These are phyloP conservation scores for Fusarium floridanum DNA, from an alignment of 2,329 filamentous ascomycete genomes.

Conservation along the genomic window DNA sequence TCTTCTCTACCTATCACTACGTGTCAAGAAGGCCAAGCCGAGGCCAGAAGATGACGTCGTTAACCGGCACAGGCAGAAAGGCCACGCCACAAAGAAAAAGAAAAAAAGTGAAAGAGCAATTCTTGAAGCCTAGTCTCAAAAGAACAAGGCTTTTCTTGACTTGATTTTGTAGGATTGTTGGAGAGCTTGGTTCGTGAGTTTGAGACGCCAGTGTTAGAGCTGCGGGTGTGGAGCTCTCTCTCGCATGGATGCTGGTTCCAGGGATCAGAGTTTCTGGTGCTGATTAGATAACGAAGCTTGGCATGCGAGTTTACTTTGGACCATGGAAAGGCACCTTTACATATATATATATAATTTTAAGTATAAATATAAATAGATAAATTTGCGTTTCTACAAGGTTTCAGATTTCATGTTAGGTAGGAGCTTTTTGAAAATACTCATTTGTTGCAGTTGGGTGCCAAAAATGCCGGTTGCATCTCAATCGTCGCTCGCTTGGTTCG, in stretches of 20 bases:
- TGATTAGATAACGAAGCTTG: conserved; percentile 45
- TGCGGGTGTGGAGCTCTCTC: conserved; percentile 31
- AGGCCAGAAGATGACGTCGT: conserved; percentile 27
- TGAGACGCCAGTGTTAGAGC: not conserved
- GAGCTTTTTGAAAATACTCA: not conserved
- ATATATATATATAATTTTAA: not conserved
- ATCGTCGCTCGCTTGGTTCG: not conserved
- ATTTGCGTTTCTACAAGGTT: not conserved
- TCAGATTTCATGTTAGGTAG: not conserved
- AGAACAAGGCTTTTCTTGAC: not conserved
- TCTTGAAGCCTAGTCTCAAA: not conserved
- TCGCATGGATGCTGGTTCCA: conserved; percentile 23
- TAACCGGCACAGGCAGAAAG: conserved; percentile 10
- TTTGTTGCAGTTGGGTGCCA: not conserved
- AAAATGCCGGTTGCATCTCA: not conserved
- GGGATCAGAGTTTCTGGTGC: conserved; percentile 22
- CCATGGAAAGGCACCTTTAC: not conserved
- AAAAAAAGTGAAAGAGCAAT: not conserved
- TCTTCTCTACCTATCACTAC: conserved; percentile 31
- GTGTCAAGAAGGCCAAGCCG: conserved; percentile 44
- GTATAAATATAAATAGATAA: not conserved
- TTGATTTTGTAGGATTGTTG: not conserved
- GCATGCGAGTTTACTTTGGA: not conserved
- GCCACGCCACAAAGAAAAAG: not conserved
- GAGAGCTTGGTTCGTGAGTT: conserved; percentile 5